phyloP scores from a whole-genome alignment of 805 yeast genomes.

The Maudiozyma barnettii region DNA sequence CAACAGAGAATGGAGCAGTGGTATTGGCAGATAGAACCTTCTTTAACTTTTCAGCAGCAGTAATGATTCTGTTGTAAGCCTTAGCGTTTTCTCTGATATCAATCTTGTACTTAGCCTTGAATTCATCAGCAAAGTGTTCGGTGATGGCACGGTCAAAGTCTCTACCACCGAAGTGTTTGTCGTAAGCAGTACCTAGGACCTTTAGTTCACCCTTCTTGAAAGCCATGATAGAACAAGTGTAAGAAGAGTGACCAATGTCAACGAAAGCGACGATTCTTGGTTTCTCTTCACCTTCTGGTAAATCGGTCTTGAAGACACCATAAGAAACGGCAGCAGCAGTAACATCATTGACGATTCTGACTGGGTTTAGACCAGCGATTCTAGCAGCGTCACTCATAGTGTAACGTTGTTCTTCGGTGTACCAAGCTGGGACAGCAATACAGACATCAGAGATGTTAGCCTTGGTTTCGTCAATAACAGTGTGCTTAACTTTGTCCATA shows the following conservation, averaged over 20 bases:
- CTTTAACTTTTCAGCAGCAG: constrained; percentile 89
- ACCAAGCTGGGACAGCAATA: constrained; percentile 95
- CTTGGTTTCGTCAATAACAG: constrained; percentile 73
- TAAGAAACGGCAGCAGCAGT: constrained; percentile 99
- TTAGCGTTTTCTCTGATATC: constrained; percentile 86
- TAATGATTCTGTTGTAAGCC: constrained; percentile 86
- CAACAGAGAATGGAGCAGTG: constrained; percentile 88
- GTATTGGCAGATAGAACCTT: constrained; percentile 94
- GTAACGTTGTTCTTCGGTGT: constrained; percentile 92
- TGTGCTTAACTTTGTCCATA: constrained; percentile 79
- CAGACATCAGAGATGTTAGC: constrained; percentile 73
- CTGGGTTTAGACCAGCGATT: constrained; percentile 96
- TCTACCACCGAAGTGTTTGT: constrained; percentile 97
- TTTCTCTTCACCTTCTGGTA: constrained; percentile 75
- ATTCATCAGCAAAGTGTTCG: constrained; percentile 88
- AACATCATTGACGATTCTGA: constrained; percentile 92
- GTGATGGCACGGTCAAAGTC: constrained; percentile 91
- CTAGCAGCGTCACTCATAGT: constrained; percentile 91
- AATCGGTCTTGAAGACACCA: constrained; percentile 95
- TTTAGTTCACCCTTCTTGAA: constrained; percentile 95
- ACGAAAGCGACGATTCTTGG: constrained; percentile 85
- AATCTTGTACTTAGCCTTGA: constrained; percentile 85
- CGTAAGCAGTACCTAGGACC: constrained; percentile 83
- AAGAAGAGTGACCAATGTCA: constrained; percentile 95
- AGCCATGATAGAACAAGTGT: constrained; percentile 80